Evolutionary conservation across 2,329 filamentous ascomycete genomes (phyloP).

Genomic region (Tricladium varicosporioides): DNA sequence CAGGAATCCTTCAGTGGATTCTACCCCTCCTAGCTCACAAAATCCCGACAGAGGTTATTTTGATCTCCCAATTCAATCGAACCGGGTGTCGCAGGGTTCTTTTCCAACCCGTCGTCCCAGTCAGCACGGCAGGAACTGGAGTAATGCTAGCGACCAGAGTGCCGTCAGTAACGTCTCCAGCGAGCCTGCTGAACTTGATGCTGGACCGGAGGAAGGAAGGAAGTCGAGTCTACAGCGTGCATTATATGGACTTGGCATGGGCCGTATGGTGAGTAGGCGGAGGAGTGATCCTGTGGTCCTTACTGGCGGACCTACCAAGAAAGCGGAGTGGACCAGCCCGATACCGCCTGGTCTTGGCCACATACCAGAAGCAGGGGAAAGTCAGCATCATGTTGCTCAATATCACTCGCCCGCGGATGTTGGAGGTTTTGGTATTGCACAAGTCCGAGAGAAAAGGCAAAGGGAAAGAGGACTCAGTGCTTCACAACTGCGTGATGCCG

Average conservation of each 20-base stretch:
- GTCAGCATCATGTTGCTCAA: constrained; percentile 15
- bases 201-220: constrained; percentile 11
- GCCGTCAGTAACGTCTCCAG: constrained; percentile 17
- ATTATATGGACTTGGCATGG: constrained; percentile 34
- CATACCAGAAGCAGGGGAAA: constrained; percentile 26
- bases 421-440: neutral
- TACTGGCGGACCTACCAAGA: constrained; percentile 3
- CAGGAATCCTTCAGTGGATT: constrained; percentile 17
- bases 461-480: constrained; percentile 5
- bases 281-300: neutral
- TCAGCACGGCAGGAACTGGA: constrained; percentile 25
- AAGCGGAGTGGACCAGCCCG: constrained; percentile 7
- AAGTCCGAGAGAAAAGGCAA: too few relatives aligned
- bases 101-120: constrained; percentile 16
- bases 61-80: constrained; percentile 16
- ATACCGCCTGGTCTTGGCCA: constrained; percentile 9
- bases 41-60: constrained; percentile 22
- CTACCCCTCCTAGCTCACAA: constrained; percentile 18
- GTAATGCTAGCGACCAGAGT: constrained; percentile 22
- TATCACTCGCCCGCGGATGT: neutral
- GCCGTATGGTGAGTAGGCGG: constrained; percentile 12
- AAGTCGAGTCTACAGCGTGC: constrained; percentile 12
- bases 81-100: constrained; percentile 16
- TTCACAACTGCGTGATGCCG: constrained; percentile 7
- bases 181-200: constrained; percentile 20